These are phyloP conservation scores for Coniochaeta sp. DNA, from an alignment of 2,329 filamentous ascomycete species.

Conservation along the genomic window DNA sequence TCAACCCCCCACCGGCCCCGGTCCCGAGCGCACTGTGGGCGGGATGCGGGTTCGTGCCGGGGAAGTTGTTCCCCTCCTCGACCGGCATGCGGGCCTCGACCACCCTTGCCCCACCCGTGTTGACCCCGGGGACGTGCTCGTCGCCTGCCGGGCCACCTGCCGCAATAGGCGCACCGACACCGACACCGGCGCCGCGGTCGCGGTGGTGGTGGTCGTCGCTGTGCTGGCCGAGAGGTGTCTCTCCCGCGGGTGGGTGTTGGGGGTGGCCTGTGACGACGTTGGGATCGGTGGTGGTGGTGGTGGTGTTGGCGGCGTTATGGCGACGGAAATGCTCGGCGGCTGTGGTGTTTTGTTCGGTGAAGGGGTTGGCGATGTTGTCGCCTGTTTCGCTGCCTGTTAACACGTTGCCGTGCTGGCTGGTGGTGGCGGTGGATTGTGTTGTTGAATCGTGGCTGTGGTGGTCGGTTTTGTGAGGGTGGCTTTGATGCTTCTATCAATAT, in stretches of 20 bases:
- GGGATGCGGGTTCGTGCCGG: constrained; percentile 11
- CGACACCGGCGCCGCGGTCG: background rate
- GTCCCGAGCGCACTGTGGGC: constrained; percentile 6
- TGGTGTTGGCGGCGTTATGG: background rate
- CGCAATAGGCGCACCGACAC: background rate
- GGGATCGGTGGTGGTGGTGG: background rate
- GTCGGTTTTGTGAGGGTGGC: constrained; percentile 5
- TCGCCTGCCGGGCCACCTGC: background rate
- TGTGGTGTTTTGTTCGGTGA: constrained; percentile 5
- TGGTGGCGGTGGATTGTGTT: background rate
- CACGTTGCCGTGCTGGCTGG: background rate
- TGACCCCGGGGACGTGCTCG: background rate
- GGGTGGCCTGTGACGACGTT: background rate
- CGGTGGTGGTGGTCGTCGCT: background rate
- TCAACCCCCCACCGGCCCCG: background rate
- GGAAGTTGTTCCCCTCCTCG: constrained; percentile 12
- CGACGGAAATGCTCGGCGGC: constrained; percentile 3
- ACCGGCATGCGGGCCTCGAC: constrained; percentile 2
- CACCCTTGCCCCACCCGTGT: background rate
- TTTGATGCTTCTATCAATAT: background rate
- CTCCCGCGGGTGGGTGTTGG: too few relatives aligned
- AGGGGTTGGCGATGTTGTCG: constrained; percentile 5
- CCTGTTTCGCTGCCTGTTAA: background rate
- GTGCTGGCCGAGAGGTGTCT: background rate
- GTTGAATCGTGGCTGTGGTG: background rate